These are phyloP conservation scores for Solanum clarkiae DNA, from an alignment of 257 asterid genomes.

Conservation along the genomic window DNA sequence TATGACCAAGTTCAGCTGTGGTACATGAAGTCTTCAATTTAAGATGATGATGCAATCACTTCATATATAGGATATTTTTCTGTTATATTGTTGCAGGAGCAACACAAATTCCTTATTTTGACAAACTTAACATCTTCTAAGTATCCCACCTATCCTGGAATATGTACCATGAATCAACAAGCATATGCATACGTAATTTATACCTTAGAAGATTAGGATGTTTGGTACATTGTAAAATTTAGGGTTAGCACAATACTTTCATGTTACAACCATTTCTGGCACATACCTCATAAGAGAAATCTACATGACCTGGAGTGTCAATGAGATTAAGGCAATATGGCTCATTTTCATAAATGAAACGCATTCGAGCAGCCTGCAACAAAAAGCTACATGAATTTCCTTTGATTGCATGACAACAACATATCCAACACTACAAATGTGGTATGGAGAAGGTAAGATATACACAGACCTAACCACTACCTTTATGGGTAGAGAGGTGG, in stretches of 20 bases:
- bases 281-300: conserved; percentile 98
- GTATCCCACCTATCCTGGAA: not conserved
- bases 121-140: not conserved
- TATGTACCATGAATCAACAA: not conserved
- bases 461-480: not conserved
- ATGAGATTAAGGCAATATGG: conserved; percentile 93
- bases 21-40: not conserved
- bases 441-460: not conserved
- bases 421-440: not conserved
- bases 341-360: conserved; percentile 48
- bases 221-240: not conserved
- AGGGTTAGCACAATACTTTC: not conserved
- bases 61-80: not conserved
- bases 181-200: not conserved
- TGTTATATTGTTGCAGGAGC: not conserved
- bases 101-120: not conserved
- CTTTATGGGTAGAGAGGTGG: not conserved
- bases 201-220: not conserved
- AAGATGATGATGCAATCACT: not conserved
- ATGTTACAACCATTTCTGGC: not conserved
- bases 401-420: not conserved
- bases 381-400: conserved; percentile 1
- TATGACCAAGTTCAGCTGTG: not conserved
- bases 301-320: conserved; percentile 98
- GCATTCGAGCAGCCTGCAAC: conserved; percentile 95